Evolutionary conservation across 176 grass and related monocot species (phyloP).

Genomic region (Olyra latifolia): DNA sequence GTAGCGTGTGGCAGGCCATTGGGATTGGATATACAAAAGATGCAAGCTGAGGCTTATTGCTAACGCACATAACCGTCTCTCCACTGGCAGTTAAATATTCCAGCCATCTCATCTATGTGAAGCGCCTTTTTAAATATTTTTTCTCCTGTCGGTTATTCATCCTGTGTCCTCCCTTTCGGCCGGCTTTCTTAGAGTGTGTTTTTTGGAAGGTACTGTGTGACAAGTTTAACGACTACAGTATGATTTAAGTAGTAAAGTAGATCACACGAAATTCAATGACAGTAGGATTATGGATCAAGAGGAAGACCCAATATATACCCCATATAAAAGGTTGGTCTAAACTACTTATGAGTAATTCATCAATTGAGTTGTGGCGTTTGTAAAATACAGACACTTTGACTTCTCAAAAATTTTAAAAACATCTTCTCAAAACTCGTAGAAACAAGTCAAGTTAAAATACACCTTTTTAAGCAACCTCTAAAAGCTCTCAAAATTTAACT

Average conservation of each 20-base stretch:
- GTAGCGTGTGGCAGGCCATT: neutral
- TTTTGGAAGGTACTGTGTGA: neutral
- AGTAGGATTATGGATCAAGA: too few relatives aligned
- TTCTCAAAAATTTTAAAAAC: too few relatives aligned
- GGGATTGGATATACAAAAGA: neutral
- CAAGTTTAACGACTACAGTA: neutral
- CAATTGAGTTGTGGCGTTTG: too few relatives aligned
- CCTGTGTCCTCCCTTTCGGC: neutral
- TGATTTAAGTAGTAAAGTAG: neutral
- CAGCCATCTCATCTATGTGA: neutral
- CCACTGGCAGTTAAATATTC: too few relatives aligned
- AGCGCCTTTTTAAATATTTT: neutral
- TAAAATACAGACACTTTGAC: too few relatives aligned
- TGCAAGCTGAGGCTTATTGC: constrained; percentile 22
- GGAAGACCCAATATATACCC: too few relatives aligned
- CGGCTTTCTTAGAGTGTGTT: neutral
- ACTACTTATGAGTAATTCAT: too few relatives aligned
- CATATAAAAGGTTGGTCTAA: too few relatives aligned
- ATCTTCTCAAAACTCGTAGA: too few relatives aligned
- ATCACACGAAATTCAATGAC: neutral
- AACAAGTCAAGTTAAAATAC: too few relatives aligned
- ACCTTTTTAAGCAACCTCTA: too few relatives aligned
- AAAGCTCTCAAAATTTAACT: too few relatives aligned
- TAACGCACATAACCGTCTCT: constrained; percentile 27
- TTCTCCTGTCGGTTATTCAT: fast-evolving